These are phyloP conservation scores for Colletotrichum echinochloae DNA, from an alignment of 2,329 filamentous ascomycete species.

Conservation along the genomic window DNA sequence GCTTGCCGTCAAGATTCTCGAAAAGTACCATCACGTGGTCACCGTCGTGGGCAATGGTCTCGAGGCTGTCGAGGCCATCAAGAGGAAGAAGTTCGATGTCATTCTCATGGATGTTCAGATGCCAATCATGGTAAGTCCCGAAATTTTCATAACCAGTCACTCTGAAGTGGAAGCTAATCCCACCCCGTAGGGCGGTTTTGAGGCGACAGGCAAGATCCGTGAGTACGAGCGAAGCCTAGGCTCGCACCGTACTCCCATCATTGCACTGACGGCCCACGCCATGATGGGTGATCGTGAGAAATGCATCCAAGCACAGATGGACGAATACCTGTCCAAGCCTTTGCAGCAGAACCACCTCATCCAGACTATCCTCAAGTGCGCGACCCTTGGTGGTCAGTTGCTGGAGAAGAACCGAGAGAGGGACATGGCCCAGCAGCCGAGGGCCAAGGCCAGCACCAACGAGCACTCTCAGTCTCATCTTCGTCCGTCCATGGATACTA, in stretches of 20 bases:
- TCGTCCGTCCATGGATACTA: constrained; percentile 61
- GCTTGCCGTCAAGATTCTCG: constrained; percentile 93
- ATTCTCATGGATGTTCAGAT: constrained; percentile 99
- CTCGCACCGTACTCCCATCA: constrained; percentile 89
- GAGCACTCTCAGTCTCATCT: constrained; percentile 52
- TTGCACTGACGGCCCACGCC: constrained; percentile 95
- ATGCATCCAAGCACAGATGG: constrained; percentile 99
- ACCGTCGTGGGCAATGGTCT: constrained; percentile 95
- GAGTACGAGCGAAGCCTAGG: constrained; percentile 90
- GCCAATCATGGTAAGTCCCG: constrained; percentile 88
- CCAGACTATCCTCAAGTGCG: constrained; percentile 96
- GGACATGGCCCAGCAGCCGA: constrained; percentile 64
- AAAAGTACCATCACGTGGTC: constrained; percentile 94
- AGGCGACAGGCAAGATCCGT: constrained; percentile 95
- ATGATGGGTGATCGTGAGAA: constrained; percentile 99
- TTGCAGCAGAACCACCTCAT: constrained; percentile 97
- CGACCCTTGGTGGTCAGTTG: constrained; percentile 86
- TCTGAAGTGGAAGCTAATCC: constrained; percentile 35
- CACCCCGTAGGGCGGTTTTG: constrained; percentile 81
- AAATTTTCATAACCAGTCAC: constrained; percentile 31
- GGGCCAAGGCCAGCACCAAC: constrained; percentile 59
- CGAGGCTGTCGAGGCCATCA: constrained; percentile 92
- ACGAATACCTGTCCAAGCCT: constrained; percentile 97
- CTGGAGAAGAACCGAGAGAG: constrained; percentile 80
- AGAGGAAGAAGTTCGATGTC: constrained; percentile 92